Evolutionary conservation across 2,329 filamentous ascomycete genomes (phyloP), one percentile per base, ranked within the genome.

Genomic region (Colletotrichum plurivorum): DNA sequence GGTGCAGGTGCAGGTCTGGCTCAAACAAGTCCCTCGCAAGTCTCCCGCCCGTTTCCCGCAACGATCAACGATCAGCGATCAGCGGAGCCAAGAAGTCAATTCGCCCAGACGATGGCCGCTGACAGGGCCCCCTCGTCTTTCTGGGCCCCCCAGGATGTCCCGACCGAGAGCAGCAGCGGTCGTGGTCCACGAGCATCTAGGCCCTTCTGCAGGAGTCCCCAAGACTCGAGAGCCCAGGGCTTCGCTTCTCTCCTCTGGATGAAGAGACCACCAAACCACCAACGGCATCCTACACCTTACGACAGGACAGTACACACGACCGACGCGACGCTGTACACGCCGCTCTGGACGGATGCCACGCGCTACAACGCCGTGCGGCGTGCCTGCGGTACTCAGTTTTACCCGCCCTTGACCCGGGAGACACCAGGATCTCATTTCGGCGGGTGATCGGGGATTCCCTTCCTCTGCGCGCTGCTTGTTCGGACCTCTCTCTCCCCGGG

Each of bases 51-150:
- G 53, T 64, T n/a, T 59, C 48, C 60, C 56, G 45, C 8, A 49
- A 49, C 20, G 20, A 46, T 46, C 45, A 52, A 27, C 55, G 66
- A 69, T 66, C 62, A 60, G 51, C 61, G 61, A 69, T 66, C 62
- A 55, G 45, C 62, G 31, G 43, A 61, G 62, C 36, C 55, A 41
- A 39, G 67, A 69, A 61, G 63, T 67, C 63, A 67, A 69, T 69
- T 57, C 62, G 63, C 45, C 62, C 59, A 58, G 39, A 48, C 52
- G 53, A 45, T 55, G 16, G 12, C 31, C 25, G 45, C 51, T 46
- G 67, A 61, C 56, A 67, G 56, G 63, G 25, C 45, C 43, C 55
- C 54, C 41, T 46, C 41, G 41, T 43, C 41, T 15, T 43, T 10
- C 27, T 56, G 52, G 25, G n/a, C 48, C 48, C 27, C 16, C 18